phyloP scores from a whole-genome alignment of 1,284 basidiomycete genomes.

The Ganoderma sinense region DNA sequence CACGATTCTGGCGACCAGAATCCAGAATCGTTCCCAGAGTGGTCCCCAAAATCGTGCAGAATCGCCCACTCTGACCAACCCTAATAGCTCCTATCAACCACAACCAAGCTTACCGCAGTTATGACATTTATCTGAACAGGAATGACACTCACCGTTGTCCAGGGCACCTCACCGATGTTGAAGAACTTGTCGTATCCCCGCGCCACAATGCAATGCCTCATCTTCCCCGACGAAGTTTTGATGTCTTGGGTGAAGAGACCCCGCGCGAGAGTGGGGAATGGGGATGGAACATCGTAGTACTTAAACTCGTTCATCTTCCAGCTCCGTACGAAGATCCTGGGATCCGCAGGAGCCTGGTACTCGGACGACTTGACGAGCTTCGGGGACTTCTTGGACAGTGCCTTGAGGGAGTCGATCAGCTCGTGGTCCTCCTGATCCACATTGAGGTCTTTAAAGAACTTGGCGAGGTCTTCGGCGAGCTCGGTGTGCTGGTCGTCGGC shows the following conservation, averaged over 20 bases:
- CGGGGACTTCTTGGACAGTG: conserved; percentile 57
- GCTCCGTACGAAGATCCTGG: conserved; percentile 66
- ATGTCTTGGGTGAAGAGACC: conserved; percentile 81
- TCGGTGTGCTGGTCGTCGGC: conserved; percentile 2
- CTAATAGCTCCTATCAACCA: too few relatives aligned
- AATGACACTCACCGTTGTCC: conserved; percentile 82
- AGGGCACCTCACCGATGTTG: conserved; percentile 95
- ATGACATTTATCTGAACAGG: neutral
- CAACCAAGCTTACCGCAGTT: neutral
- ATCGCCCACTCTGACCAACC: too few relatives aligned
- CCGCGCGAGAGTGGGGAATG: conserved; percentile 91
- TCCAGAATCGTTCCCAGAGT: too few relatives aligned
- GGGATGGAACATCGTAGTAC: conserved; percentile 88
- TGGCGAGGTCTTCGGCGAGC: conserved; percentile 16
- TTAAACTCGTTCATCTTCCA: conserved; percentile 98
- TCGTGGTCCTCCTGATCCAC: conserved; percentile 55
- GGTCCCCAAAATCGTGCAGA: too few relatives aligned
- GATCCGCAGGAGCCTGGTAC: conserved; percentile 63
- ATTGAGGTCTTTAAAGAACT: conserved; percentile 22
- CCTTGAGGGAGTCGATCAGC: conserved; percentile 60
- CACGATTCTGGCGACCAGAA: too few relatives aligned
- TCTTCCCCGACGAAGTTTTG: conserved; percentile 39
- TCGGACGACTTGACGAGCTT: conserved; percentile 66
- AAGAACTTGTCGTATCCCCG: conserved; percentile 99
- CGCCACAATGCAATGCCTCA: conserved; percentile 78